phyloP scores from a whole-genome alignment of 805 yeast genomes.

The Cyberlindnera maritima region DNA sequence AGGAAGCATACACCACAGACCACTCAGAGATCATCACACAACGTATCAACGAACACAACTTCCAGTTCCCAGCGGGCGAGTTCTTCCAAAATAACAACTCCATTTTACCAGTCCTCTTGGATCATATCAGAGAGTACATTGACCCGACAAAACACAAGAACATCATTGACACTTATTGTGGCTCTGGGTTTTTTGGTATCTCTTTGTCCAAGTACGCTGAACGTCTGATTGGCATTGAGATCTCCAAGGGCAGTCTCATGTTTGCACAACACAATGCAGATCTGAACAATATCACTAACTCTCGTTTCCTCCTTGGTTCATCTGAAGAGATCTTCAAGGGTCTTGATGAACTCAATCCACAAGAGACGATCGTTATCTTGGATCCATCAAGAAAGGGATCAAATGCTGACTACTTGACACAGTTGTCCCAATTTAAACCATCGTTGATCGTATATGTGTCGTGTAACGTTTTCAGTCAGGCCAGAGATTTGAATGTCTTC shows the following conservation, averaged over 20 bases:
- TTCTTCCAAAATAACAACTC: slow-evolving; percentile 64
- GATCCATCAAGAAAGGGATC: slow-evolving; percentile 99
- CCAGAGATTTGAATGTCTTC: slow-evolving; percentile 84
- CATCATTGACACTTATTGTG: slow-evolving; percentile 95
- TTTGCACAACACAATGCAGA: slow-evolving; percentile 82
- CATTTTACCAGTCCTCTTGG: slow-evolving; percentile 80
- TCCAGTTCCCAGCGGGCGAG: slow-evolving; percentile 92
- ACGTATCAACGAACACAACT: slow-evolving; percentile 62
- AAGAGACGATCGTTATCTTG: slow-evolving; percentile 80
- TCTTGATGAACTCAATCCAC: slow-evolving; percentile 45
- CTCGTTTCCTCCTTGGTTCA: slow-evolving; percentile 81
- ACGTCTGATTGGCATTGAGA: slow-evolving; percentile 87
- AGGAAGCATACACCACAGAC: slow-evolving; percentile 64
- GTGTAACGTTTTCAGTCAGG: slow-evolving; percentile 98
- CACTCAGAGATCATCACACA: slow-evolving; percentile 76
- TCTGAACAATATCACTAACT: slow-evolving; percentile 66
- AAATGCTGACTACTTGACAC: slow-evolving; percentile 77
- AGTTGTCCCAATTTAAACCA: slow-evolving; percentile 80
- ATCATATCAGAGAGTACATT: slow-evolving; percentile 69
- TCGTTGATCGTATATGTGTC: slow-evolving; percentile 83
- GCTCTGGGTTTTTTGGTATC: slow-evolving; percentile 88
- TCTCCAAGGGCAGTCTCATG: slow-evolving; percentile 82
- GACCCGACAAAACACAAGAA: slow-evolving; percentile 46
- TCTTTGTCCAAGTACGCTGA: slow-evolving; percentile 73
- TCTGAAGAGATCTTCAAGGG: slow-evolving; percentile 85